These are phyloP conservation scores for Novymonas esmeraldas DNA, from an alignment of 208 protist species.

Conservation along the genomic window DNA sequence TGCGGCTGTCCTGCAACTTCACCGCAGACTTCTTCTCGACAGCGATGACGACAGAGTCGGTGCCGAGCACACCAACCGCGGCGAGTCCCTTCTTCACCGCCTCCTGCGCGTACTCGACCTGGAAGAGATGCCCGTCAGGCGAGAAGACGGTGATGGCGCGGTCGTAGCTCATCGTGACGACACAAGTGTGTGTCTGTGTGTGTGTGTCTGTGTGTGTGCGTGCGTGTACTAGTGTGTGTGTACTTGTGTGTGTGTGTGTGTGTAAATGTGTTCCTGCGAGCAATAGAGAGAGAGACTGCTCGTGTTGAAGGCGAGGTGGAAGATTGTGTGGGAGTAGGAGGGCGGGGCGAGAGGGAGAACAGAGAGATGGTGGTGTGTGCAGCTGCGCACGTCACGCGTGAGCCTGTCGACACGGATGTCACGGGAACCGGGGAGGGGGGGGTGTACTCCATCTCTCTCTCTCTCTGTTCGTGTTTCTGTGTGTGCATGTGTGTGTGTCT, in stretches of 20 bases:
- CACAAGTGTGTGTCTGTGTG: not conserved
- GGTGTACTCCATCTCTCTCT: too few species aligned
- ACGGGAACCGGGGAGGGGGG: too few species aligned
- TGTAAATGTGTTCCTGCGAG: too few species aligned
- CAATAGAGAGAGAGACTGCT: too few species aligned
- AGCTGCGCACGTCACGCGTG: too few species aligned
- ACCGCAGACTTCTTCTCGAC: conserved; percentile 98
- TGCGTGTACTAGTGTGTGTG: not conserved
- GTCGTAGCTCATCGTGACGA: conserved; percentile 95
- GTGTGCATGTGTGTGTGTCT: not conserved
- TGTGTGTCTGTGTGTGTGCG: conserved; percentile 1
- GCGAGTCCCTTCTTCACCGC: conserved; percentile 98
- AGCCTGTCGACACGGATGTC: too few species aligned
- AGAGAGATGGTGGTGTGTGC: too few species aligned
- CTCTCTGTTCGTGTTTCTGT: not conserved
- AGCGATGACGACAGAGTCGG: conserved; percentile 95
- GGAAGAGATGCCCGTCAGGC: conserved; percentile 99
- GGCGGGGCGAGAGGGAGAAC: too few species aligned
- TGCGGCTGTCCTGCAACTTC: conserved; percentile 99
- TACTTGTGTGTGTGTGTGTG: not conserved
- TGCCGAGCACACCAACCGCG: conserved; percentile 88
- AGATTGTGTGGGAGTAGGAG: too few species aligned
- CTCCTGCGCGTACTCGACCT: conserved; percentile 99
- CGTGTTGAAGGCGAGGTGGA: too few species aligned
- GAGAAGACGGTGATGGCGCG: conserved; percentile 99